Evolutionary conservation across 2,329 filamentous ascomycete genomes (phyloP).

Genomic region (Aspergillus carbonarius): DNA sequence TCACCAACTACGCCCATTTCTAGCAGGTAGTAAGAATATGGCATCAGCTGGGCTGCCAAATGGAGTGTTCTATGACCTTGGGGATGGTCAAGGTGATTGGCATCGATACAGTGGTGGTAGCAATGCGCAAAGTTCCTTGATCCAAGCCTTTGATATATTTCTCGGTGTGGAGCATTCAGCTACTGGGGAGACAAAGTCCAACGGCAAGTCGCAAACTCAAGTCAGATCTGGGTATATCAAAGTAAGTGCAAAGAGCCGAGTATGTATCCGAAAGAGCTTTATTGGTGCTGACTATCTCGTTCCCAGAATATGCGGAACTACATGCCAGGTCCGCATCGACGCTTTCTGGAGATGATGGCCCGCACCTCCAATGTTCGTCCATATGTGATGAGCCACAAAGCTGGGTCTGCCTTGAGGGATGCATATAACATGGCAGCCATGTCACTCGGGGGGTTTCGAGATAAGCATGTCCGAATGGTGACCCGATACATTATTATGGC

Average conservation of each 20-base stretch:
- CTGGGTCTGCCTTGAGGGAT: conserved; percentile 35
- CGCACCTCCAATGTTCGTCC: conserved; percentile 47
- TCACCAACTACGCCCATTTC: conserved; percentile 51
- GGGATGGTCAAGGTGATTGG: conserved; percentile 50
- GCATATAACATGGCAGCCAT: conserved; percentile 50
- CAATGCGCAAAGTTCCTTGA: conserved; percentile 56
- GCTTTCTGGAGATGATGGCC: conserved; percentile 51
- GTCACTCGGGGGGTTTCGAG: conserved; percentile 48
- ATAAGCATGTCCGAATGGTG: conserved; percentile 55
- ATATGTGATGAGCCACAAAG: conserved; percentile 41
- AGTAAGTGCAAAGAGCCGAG: neutral
- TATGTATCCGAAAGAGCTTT: neutral
- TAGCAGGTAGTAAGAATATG: conserved; percentile 57
- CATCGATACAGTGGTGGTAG: conserved; percentile 54
- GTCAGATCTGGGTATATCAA: conserved; percentile 11
- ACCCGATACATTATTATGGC: conserved; percentile 55
- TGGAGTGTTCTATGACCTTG: conserved; percentile 55
- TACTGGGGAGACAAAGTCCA: conserved; percentile 29
- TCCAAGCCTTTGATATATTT: conserved; percentile 56
- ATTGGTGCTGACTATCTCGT: conserved; percentile 12
- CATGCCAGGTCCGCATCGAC: conserved; percentile 54
- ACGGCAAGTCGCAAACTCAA: neutral
- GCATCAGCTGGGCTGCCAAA: conserved; percentile 50
- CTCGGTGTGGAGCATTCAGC: conserved; percentile 51
- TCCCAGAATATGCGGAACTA: conserved; percentile 53